Percentiles rank a stretch among this genome's conserved stretches.
Evolutionary conservation across 2,329 filamentous ascomycete species (phyloP).

Genomic region (Dactylonectria estremocensis): DNA sequence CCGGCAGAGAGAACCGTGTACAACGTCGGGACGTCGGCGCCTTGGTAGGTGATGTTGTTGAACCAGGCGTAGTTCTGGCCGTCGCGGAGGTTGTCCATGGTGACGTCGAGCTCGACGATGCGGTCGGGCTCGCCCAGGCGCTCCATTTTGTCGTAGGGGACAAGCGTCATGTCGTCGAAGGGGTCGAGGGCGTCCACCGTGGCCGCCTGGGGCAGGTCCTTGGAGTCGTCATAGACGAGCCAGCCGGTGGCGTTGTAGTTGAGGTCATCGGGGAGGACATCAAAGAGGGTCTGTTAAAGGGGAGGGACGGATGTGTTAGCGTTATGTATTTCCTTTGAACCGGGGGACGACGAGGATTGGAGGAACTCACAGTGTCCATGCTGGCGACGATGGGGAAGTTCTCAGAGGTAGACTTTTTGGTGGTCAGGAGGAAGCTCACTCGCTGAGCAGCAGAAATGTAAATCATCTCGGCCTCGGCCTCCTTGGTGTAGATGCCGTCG

Average conservation of each 20-base stretch:
- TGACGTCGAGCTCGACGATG: slow-evolving; percentile 74
- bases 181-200: slow-evolving; percentile 74
- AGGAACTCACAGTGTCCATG: slow-evolving; percentile 74
- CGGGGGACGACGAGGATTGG: fast-evolving
- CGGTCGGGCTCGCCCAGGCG: slow-evolving; percentile 75
- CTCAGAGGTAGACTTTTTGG: slow-evolving; percentile 70
- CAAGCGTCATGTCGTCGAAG: slow-evolving; percentile 82
- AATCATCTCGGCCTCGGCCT: slow-evolving; percentile 72
- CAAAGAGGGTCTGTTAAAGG: slow-evolving; percentile 72
- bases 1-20: slow-evolving; percentile 81
- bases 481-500: slow-evolving; percentile 79
- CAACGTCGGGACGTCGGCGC: slow-evolving; percentile 83
- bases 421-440: slow-evolving; percentile 74
- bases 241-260: slow-evolving; percentile 79
- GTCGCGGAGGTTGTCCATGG: slow-evolving; percentile 73
- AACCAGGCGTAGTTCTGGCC: slow-evolving; percentile 76
- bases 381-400: slow-evolving; percentile 80
- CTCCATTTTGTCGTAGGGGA: slow-evolving; percentile 77
- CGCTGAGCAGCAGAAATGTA: slow-evolving; percentile 80
- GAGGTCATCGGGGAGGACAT: slow-evolving; percentile 75
- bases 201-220: slow-evolving; percentile 65
- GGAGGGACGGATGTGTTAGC: neutral
- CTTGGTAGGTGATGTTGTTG: slow-evolving; percentile 83
- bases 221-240: slow-evolving; percentile 69
- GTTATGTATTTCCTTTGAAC: neutral